These are phyloP conservation scores for Orbilia quercus DNA, from an alignment of 2,329 filamentous ascomycete genomes.

Conservation along the genomic window DNA sequence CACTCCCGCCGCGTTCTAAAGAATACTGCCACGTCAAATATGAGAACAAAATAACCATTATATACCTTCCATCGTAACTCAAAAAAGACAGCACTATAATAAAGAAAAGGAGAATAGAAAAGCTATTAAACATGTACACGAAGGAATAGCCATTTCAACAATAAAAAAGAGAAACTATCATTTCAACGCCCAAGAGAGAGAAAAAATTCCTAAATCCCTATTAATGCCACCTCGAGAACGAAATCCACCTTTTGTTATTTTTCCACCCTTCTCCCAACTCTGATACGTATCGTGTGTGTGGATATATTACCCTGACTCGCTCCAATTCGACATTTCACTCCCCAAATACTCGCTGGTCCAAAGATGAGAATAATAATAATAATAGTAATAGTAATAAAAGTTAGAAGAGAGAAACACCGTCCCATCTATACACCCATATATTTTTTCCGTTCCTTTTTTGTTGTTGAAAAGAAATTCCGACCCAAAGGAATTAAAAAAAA, in stretches of 20 bases:
- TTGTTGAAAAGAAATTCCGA: slow-evolving; percentile 1
- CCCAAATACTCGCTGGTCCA: neutral
- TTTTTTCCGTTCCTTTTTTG: neutral
- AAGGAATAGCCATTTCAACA: slow-evolving; percentile 9
- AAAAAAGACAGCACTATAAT: too few species aligned
- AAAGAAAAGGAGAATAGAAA: slow-evolving; percentile 13
- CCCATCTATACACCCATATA: neutral
- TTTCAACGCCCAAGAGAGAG: slow-evolving; percentile 8
- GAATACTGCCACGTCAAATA: too few species aligned
- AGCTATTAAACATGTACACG: slow-evolving; percentile 43
- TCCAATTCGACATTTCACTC: neutral
- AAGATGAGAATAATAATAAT: too few species aligned
- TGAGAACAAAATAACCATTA: too few species aligned
- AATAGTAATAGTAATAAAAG: too few species aligned
- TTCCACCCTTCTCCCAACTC: slow-evolving; percentile 2
- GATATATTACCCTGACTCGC: neutral
- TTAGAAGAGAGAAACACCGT: neutral
- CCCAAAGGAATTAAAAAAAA: slow-evolving; percentile 1
- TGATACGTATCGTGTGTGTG: too few species aligned
- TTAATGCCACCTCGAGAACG: neutral
- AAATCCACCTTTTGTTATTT: neutral
- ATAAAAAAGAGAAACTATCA: neutral
- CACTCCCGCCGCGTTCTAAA: too few species aligned
- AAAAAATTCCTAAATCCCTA: neutral
- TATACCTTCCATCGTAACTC: too few species aligned